Conservation (phyloP, 805 yeast species). For the Debaryomyces maramus region DNA sequence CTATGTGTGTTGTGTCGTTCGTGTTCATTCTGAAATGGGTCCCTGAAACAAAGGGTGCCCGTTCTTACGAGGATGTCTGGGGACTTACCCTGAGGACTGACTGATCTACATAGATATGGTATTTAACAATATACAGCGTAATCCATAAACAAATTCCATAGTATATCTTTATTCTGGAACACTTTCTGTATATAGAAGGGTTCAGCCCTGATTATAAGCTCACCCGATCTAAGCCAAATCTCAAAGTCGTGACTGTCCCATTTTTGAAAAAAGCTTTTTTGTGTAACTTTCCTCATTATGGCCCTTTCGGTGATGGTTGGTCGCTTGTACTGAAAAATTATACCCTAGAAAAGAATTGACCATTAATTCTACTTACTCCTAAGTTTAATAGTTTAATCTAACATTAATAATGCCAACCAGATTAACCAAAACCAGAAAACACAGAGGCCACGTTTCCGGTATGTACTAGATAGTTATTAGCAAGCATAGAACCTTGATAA, state of each 20-base stretch:
- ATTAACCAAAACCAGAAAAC: slow-evolving; percentile 99
- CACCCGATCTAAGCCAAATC: no score
- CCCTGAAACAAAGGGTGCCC: slow-evolving; percentile 77
- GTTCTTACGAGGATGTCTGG: slow-evolving; percentile 71
- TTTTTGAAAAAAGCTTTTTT: slow-evolving; percentile 4
- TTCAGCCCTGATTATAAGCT: no score
- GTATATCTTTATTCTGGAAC: no score
- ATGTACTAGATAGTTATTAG: slow-evolving; percentile 54
- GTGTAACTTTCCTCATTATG: slow-evolving; percentile 6
- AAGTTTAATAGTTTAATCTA: slow-evolving; percentile 11
- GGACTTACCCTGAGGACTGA: slow-evolving; percentile 11
- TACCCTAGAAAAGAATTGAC: slow-evolving; percentile 7
- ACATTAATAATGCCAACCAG: slow-evolving; percentile 88
- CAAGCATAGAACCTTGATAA: no score
- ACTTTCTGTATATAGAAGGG: no score
- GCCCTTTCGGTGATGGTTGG: slow-evolving; percentile 3
- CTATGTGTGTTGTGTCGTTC: slow-evolving; percentile 51
- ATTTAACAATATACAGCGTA: no score
- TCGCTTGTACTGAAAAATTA: slow-evolving; percentile 11
- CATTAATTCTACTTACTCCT: slow-evolving; percentile 2
- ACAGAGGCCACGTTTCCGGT: slow-evolving; percentile 99
- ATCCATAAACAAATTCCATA: no score
- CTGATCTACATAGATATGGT: no score
- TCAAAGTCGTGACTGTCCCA: slow-evolving; percentile 2
- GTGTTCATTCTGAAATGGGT: slow-evolving; percentile 47